Base-by-base conservation (phyloP, 192 early-diverging fungal genomes). In the Obelidium mucronatum region DNA sequence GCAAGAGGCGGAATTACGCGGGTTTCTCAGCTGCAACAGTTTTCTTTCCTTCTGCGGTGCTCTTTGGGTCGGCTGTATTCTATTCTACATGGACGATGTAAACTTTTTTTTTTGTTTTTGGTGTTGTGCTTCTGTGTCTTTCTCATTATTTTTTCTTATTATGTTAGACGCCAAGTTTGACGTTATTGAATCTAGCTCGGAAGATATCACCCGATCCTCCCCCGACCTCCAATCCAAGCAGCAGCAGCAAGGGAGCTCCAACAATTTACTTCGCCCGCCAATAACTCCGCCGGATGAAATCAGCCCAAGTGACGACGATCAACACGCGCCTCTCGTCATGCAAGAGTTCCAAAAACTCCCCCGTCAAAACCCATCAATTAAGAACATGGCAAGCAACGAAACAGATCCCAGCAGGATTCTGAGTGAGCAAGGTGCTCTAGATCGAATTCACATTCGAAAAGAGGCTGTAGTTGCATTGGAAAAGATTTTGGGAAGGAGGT, bases 21-120 rank as follows among this genome's bases (percentile, higher is more conserved):
- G 77, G 89, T 97, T 2, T 91, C 96, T 8, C 92, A 96, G 75
- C 83, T 99, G 51, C 88, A 95, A 73, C 94, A 98, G 84, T 97
- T 97, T 81, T 90, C 92, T 54, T 97, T 95, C 80, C 78, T 96
- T 40, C 82, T 99, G 81, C 87, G 91, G 8, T 91, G 94, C 26
- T 93, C 93, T 24, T 82, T 97, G 54, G 90, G 90, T 63, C 84
- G 93, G 30, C 84, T 99, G 31, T 96, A 93, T 74, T 88, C 86
- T 31, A 78, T 95, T 48, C 83, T 99, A 31, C 88, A 92, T 48
- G 78, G 81, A 51, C n/a, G n/a, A n/a, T n/a, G n/a, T n/a, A n/a
- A n/a, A n/a, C n/a, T n/a, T n/a, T n/a, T n/a, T n/a, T n/a, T n/a
- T n/a, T n/a, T n/a, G n/a, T n/a, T n/a, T n/a, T n/a, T n/a, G n/a